These are phyloP conservation scores for Ustilago tritici DNA, from an alignment of 1,284 basidiomycete genomes.

Conservation along the genomic window DNA sequence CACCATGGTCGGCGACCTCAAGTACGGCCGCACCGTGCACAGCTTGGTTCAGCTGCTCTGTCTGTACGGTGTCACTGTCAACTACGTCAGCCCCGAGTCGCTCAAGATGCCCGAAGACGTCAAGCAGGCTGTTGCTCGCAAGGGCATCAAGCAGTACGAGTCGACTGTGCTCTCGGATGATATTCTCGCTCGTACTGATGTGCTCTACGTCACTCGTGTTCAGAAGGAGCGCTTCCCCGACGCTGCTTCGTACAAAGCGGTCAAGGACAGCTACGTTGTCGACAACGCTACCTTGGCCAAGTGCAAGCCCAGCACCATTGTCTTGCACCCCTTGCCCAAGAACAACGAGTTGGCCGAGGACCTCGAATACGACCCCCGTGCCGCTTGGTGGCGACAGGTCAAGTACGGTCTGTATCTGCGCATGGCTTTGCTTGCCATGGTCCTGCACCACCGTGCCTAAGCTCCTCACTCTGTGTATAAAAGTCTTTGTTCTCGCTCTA, in stretches of 20 bases:
- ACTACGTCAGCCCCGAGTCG: constrained; percentile 93
- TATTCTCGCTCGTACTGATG: constrained; percentile 91
- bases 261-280: constrained; percentile 92
- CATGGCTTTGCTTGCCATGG: constrained; percentile 68
- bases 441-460: constrained; percentile 45
- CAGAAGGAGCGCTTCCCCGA: constrained; percentile 93
- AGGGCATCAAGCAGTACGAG: constrained; percentile 77
- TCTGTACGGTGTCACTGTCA: constrained; percentile 86
- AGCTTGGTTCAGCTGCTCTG: constrained; percentile 91
- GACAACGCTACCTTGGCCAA: constrained; percentile 91
- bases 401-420: constrained; percentile 87
- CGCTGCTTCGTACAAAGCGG: constrained; percentile 85
- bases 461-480: not conserved
- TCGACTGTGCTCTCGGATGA: constrained; percentile 85
- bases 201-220: constrained; percentile 94
- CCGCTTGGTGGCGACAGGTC: constrained; percentile 99
- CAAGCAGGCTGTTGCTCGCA: constrained; percentile 75
- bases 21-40: constrained; percentile 98
- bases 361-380: constrained; percentile 94
- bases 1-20: constrained; percentile 91
- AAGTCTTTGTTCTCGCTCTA: constrained; percentile 1
- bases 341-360: constrained; percentile 98
- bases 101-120: constrained; percentile 91
- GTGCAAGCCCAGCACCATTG: constrained; percentile 95
- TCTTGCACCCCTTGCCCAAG: constrained; percentile 96